These are phyloP conservation scores for Hylodesmum podocarpum DNA, from an alignment of 306 rosid genomes.

Conservation along the genomic window DNA sequence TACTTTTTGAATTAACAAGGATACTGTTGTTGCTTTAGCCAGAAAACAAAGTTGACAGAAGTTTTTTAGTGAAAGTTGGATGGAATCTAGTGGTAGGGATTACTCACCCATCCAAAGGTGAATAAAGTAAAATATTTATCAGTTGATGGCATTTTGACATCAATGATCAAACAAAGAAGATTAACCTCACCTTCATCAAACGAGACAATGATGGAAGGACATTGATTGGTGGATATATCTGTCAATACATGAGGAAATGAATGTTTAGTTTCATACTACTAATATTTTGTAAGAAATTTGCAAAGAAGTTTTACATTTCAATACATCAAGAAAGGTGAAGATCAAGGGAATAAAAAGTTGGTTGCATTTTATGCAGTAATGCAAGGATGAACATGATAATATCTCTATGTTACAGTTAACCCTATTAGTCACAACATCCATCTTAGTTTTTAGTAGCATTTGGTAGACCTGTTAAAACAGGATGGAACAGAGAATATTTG, in stretches of 20 bases:
- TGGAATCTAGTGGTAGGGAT: background rate
- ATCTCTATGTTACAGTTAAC: background rate
- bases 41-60: background rate
- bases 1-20: constrained; percentile 1
- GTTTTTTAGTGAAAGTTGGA: background rate
- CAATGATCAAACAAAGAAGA: constrained; percentile 21
- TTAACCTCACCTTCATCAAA: constrained; percentile 81
- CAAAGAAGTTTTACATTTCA: background rate
- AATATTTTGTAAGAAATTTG: constrained; percentile 19
- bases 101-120: background rate
- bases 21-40: background rate
- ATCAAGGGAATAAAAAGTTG: background rate
- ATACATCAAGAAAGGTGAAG: constrained; percentile 13
- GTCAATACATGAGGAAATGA: constrained; percentile 37
- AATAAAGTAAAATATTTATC: background rate
- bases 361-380: constrained; percentile 16
- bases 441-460: background rate
- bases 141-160: constrained; percentile 22
- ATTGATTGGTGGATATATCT: constrained; percentile 97
- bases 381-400: constrained; percentile 1
- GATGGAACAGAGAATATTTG: background rate
- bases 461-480: background rate
- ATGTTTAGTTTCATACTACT: constrained; percentile 15
- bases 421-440: background rate
- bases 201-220: constrained; percentile 98